Percentiles rank a stretch among this genome's conserved stretches.
Evolutionary conservation across 163 green algal genomes (phyloP).

Genomic region (Chloromonas sp.): DNA sequence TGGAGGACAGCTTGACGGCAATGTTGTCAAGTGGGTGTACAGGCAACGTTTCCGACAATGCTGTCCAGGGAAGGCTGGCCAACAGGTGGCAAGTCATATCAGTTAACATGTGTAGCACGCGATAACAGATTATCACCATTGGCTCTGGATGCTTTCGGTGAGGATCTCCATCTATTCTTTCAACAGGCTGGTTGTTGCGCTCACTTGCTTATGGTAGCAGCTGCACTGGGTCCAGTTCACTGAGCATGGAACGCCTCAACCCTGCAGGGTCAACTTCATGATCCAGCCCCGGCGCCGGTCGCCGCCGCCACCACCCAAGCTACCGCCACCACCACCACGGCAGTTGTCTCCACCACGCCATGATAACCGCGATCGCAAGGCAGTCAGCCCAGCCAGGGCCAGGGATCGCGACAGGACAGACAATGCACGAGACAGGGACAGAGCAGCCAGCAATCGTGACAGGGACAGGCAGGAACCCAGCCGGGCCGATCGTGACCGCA

Average conservation of each 20-base stretch:
- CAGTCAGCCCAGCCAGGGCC: neutral
- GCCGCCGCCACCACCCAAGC: slow-evolving; percentile 10
- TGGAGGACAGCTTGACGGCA: slow-evolving; percentile 82
- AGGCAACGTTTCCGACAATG: neutral
- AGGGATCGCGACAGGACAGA: neutral
- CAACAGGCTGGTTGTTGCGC: too few relatives aligned
- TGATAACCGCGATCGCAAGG: neutral
- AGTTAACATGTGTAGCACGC: neutral
- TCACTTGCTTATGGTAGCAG: too few relatives aligned
- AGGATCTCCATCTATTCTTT: neutral
- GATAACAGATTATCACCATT: neutral
- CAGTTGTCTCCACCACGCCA: neutral
- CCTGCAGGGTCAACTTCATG: slow-evolving; percentile 45
- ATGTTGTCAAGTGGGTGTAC: slow-evolving; percentile 48
- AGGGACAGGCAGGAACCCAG: neutral
- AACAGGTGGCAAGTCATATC: neutral
- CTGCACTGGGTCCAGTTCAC: too few relatives aligned
- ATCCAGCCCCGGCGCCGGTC: slow-evolving; percentile 32
- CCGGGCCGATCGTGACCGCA: neutral
- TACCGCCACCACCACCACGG: neutral
- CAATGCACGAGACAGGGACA: neutral
- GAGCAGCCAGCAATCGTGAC: neutral
- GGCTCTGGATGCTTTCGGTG: neutral
- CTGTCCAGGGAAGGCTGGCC: too few relatives aligned
- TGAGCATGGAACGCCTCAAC: too few relatives aligned